Evolutionary conservation across 164 flowering plant species (phyloP).

Genomic region (Magnolia changhungtana): DNA sequence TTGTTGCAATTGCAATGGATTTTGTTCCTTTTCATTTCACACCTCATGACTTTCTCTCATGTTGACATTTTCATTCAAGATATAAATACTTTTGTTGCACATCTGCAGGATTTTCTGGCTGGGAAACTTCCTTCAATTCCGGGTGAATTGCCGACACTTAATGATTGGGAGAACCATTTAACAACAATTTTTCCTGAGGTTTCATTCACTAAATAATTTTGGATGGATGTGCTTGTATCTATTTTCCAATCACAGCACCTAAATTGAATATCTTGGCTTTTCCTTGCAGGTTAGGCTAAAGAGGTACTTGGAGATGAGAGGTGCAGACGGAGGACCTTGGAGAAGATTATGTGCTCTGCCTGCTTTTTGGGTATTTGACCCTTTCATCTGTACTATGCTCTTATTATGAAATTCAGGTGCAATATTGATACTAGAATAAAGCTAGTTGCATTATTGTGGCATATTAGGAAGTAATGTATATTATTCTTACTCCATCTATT

Average conservation of each 20-base stretch:
- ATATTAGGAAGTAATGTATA: too few relatives aligned
- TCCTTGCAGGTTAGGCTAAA: conserved; percentile 84
- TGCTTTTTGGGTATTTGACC: conserved; percentile 81
- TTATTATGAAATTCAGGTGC: background rate
- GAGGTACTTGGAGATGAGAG: conserved; percentile 98
- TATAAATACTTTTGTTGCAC: conserved; percentile 11
- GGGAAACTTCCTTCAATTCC: conserved; percentile 90
- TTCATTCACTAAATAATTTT: conserved; percentile 1
- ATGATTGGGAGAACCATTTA: conserved; percentile 96
- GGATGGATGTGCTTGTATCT: background rate
- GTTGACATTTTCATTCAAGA: background rate
- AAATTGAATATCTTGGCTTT: background rate
- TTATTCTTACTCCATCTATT: too few relatives aligned
- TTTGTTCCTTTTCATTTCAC: background rate
- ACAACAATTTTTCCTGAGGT: conserved; percentile 99
- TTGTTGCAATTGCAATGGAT: background rate
- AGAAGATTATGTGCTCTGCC: conserved; percentile 96
- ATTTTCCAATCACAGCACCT: conserved; percentile 3
- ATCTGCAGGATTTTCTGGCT: conserved; percentile 83
- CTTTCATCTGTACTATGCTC: background rate
- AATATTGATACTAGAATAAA: too few relatives aligned
- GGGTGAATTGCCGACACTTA: conserved; percentile 82
- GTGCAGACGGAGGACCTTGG: conserved; percentile 99
- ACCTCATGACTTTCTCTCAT: background rate
- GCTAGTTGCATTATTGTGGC: too few relatives aligned